These are phyloP conservation scores for Guyanaporus albipodus DNA, from an alignment of 768 basidiomycete genomes.

Conservation along the genomic window DNA sequence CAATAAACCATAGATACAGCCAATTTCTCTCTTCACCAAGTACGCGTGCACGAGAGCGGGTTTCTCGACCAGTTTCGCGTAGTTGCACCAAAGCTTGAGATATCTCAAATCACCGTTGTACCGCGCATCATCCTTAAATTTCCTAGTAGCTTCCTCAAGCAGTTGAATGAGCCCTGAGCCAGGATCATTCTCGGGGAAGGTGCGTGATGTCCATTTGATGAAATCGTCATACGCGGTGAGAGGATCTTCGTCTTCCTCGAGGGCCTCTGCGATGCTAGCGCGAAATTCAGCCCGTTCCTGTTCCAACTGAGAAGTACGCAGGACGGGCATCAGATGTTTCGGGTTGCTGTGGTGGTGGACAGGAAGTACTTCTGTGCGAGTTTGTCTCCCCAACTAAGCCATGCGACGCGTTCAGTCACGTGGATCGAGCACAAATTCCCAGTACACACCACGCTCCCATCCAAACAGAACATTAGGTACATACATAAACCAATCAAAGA, in stretches of 20 bases:
- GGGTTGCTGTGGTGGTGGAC: constrained; percentile 5
- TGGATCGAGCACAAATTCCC: constrained; percentile 1
- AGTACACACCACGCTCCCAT: no score
- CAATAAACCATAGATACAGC: constrained; percentile 68
- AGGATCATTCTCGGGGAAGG: constrained; percentile 66
- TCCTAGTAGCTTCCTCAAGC: constrained; percentile 77
- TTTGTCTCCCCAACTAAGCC: constrained; percentile 12
- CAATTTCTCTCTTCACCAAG: constrained; percentile 70
- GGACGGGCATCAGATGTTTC: constrained; percentile 20
- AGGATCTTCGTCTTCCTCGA: constrained; percentile 79
- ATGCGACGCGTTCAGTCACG: constrained; percentile 33
- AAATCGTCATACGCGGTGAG: constrained; percentile 82
- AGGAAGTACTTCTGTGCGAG: neutral
- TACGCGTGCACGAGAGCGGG: constrained; percentile 67
- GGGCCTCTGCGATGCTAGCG: constrained; percentile 45
- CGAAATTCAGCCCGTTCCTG: constrained; percentile 32
- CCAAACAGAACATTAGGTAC: no score
- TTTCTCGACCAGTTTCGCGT: constrained; percentile 76
- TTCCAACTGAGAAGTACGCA: constrained; percentile 26
- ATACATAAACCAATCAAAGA: neutral
- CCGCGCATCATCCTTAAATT: constrained; percentile 76
- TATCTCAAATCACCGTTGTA: constrained; percentile 90
- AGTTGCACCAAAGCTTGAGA: constrained; percentile 86
- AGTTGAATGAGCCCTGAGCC: constrained; percentile 74
- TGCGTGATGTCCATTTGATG: constrained; percentile 84